A percentile compares a stretch with the other conserved stretches of the same genome.
phyloP scores from a whole-genome alignment of 2,329 filamentous ascomycete genomes.

The Teratosphaeria nubilosa region DNA sequence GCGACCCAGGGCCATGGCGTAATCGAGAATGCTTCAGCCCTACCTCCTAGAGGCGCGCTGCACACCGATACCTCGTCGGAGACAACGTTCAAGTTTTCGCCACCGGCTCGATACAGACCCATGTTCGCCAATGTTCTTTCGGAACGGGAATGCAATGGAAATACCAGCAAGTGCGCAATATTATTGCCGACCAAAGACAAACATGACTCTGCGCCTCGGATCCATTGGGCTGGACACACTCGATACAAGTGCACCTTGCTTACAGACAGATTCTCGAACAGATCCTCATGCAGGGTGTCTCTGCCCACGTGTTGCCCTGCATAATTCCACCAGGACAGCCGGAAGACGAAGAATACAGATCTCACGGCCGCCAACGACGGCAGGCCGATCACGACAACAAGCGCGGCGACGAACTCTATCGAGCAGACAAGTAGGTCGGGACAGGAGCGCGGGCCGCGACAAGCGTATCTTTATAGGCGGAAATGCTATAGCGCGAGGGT shows the following conservation, averaged over 20 bases:
- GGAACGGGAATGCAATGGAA: background rate
- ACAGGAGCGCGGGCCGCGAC: background rate
- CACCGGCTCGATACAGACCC: no score
- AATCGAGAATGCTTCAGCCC: background rate
- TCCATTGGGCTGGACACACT: background rate
- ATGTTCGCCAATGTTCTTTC: background rate
- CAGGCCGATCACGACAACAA: background rate
- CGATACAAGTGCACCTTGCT: background rate
- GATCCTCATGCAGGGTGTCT: background rate
- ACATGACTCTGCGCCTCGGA: background rate
- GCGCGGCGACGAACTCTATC: background rate
- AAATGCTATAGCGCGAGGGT: background rate
- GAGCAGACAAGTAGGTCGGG: background rate
- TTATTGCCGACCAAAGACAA: background rate
- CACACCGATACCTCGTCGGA: background rate
- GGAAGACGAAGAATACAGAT: background rate
- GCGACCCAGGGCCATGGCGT: background rate
- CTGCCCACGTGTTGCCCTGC: background rate
- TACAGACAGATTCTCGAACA: background rate
- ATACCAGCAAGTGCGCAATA: background rate
- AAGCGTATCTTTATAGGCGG: background rate
- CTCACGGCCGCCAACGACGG: background rate
- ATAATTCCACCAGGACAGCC: background rate
- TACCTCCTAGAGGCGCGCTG: background rate
- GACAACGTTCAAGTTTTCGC: no score